Evolutionary conservation across 1,284 basidiomycete genomes (phyloP), one percentile per base, ranked within the genome.

Genomic region (Garcileccinum viscosum): DNA sequence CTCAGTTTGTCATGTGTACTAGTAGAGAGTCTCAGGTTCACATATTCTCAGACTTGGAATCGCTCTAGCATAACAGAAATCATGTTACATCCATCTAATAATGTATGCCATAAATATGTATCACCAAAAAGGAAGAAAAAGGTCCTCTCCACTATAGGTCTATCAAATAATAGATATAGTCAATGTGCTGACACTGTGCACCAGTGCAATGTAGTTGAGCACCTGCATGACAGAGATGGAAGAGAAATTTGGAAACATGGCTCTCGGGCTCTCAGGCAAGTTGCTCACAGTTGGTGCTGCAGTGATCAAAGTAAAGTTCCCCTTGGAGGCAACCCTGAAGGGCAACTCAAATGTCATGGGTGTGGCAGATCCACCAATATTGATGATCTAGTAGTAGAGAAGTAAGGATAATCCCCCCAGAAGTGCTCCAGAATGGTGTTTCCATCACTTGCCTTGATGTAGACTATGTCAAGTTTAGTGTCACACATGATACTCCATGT

Each of bases 401-500:
- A 30, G 24, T 50, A 6, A 22, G 9, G 11, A 22, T 56, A 8
- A 14, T 56, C 19, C 19, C 5, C 6, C 0, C 32, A 17, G 30
- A 11, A 30, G 19, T 12, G 19, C 19, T 56, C 17, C 27, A 44
- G 47, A n/a, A n/a, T 50, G 2, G 3, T 8, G 17, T 30, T 15
- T 47, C 59, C 27, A 59, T 15, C 56, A 66, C 77, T 3, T 69
- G 84, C 90, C 83, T 92, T 92, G 79, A 91, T 87, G 70, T 87
- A 85, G 61, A 90, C 77, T 59, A 85, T 77, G 5, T 81, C 76
- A 0, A 82, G 80, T 2, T 61, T 59, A 30, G 62, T 67, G 40
- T 84, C 80, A 47, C 85, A 82, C 3, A 87, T 87, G 61, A 91
- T 85, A 69, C 88, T 89, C 90, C 90, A 92, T n/a, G n/a, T n/a